Conservation (phyloP, 1,284 basidiomycete species). For the Takashimella tepidaria region DNA sequence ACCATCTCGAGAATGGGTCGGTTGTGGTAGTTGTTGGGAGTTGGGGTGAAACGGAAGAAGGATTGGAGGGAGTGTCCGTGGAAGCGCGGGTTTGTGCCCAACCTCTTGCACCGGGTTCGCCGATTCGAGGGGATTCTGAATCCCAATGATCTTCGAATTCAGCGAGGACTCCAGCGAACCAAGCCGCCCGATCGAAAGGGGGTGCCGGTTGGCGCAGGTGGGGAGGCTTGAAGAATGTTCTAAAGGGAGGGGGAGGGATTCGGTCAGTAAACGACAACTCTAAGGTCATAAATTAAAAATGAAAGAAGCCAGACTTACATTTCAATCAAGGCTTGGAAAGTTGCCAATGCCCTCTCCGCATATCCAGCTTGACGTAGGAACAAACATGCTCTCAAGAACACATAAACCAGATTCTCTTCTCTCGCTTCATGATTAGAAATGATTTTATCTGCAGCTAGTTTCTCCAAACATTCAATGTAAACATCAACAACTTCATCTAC, state of each 20-base stretch:
- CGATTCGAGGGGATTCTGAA: constrained; percentile 49
- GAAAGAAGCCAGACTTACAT: constrained; percentile 31
- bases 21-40: constrained; percentile 10
- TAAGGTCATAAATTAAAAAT: too few relatives aligned
- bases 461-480: constrained; percentile 34
- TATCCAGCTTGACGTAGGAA: constrained; percentile 64
- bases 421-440: constrained; percentile 13
- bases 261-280: background rate
- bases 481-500: constrained; percentile 43
- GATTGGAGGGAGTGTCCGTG: background rate
- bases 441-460: constrained; percentile 10
- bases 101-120: constrained; percentile 47
- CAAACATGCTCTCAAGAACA: constrained; percentile 45
- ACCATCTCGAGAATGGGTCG: constrained; percentile 70
- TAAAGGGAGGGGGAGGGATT: constrained; percentile 13
- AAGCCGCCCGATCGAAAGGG: constrained; percentile 15
- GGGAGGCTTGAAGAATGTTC: constrained; percentile 47
- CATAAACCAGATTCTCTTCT: constrained; percentile 44
- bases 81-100: constrained; percentile 37
- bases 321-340: constrained; percentile 52
- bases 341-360: constrained; percentile 49
- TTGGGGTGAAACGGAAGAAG: background rate
- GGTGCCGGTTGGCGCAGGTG: constrained; percentile 18
- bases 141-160: constrained; percentile 53
- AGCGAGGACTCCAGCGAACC: constrained; percentile 30